phyloP scores from a whole-genome alignment of 176 grass and related monocot genomes.

The Eragrostis curvula region DNA sequence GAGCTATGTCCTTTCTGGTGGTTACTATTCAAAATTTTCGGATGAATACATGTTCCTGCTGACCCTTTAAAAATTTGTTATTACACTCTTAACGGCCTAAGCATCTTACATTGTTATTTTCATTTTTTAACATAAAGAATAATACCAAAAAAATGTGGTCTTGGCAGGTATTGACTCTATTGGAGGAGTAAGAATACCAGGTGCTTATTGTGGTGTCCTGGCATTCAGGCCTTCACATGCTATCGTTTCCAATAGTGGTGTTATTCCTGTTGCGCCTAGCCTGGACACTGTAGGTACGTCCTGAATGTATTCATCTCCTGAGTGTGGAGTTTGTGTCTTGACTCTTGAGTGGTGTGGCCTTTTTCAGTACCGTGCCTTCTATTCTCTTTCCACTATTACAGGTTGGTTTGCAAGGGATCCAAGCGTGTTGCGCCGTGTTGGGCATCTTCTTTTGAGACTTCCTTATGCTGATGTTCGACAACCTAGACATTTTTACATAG shows the following conservation, averaged over 20 bases:
- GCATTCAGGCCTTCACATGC: slow-evolving; percentile 87
- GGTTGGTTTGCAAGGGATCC: slow-evolving; percentile 93
- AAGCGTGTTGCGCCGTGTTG: slow-evolving; percentile 80
- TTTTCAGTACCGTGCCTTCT: neutral
- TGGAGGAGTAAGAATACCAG: slow-evolving; percentile 95
- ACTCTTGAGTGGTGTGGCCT: slow-evolving; percentile 3
- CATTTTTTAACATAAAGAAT: neutral
- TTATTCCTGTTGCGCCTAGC: slow-evolving; percentile 90
- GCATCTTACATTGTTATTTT: slow-evolving; percentile 18
- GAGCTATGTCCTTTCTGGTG: neutral
- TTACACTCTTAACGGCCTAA: neutral
- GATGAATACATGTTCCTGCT: neutral
- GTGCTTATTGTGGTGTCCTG: slow-evolving; percentile 83
- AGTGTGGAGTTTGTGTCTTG: neutral
- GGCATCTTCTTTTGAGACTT: slow-evolving; percentile 76
- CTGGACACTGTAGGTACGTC: slow-evolving; percentile 87
- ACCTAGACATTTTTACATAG: slow-evolving; percentile 81
- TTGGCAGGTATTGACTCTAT: slow-evolving; percentile 76
- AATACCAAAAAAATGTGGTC: slow-evolving; percentile 24
- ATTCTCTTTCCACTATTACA: slow-evolving; percentile 43
- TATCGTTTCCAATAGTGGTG: slow-evolving; percentile 66
- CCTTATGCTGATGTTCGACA: slow-evolving; percentile 71
- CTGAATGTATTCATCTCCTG: slow-evolving; percentile 18
- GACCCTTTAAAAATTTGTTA: slow-evolving; percentile 6
- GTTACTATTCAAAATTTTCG: slow-evolving; percentile 19